Evolutionary conservation across 2,329 filamentous ascomycete species (phyloP).

Genomic region (Huntiella moniliformis): DNA sequence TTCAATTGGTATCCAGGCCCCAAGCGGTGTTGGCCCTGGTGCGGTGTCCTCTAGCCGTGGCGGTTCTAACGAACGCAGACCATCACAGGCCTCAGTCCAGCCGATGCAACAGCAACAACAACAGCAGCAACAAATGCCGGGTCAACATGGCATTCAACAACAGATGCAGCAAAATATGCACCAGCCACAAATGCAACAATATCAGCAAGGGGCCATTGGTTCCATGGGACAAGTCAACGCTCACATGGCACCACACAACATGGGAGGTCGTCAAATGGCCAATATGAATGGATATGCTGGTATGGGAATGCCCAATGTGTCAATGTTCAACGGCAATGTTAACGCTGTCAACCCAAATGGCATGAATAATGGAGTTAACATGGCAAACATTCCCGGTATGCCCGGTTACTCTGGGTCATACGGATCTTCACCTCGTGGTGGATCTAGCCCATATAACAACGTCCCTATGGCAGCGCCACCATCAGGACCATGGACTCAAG

Average conservation of each 20-base stretch:
- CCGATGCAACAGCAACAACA: slow-evolving; percentile 6
- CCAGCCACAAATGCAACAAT: slow-evolving; percentile 15
- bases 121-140: slow-evolving; percentile 22
- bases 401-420: background rate
- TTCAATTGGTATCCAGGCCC: slow-evolving; percentile 50
- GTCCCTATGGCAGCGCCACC: background rate
- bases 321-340: no score
- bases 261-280: no score
- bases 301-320: no score
- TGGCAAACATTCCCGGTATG: background rate
- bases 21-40: slow-evolving; percentile 46
- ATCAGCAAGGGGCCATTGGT: slow-evolving; percentile 1
- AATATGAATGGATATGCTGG: no score
- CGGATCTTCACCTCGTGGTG: slow-evolving; percentile 4
- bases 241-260: no score
- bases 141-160: slow-evolving; percentile 24
- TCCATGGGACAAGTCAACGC: no score
- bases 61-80: slow-evolving; percentile 31
- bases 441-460: slow-evolving; percentile 7
- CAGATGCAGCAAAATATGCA: slow-evolving; percentile 21
- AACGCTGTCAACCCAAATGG: no score
- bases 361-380: no score
- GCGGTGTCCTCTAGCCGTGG: slow-evolving; percentile 40
- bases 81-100: slow-evolving; percentile 18
- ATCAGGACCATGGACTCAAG: background rate